Evolutionary conservation across 1,284 basidiomycete genomes (phyloP), one percentile per base, ranked within the genome.

Genomic region (Heterobasidion parviporum): DNA sequence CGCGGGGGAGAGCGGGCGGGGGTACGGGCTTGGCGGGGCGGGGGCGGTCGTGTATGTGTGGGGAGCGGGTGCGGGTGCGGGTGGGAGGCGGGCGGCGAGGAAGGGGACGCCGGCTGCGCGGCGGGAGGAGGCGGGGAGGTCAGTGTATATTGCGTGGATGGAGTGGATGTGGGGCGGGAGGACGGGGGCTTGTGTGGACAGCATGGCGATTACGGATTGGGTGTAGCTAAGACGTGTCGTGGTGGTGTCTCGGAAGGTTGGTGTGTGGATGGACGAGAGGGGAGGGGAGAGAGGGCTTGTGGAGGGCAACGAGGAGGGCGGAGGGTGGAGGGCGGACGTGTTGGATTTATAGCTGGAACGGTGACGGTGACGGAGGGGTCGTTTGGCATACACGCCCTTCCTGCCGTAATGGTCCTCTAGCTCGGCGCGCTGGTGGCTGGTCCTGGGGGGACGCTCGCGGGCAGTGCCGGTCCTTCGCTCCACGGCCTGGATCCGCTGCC

Each of bases 51-150:
- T 1, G 4, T 41, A 34, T 6, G 59, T 38, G 2, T 18, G 9
- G 2, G 26, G 26, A 5, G 26, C 26, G 26, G 26, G 34, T 49
- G 47, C 9, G 41, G 32, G 6, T 48, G 48, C 8, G 52, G 36
- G 1, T 59, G 10, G 43, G 26, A 26, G 26, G 26, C 59, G 59
- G 16, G 59, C 54, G 4, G 48, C 52, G 10, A 62, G 59, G 45
- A 62, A 62, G 1, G 61, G 60, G 12, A 62, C 44, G 53, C 61
- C 61, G 45, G 60, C 60, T 35, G 61, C 60, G 47, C 61, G 56
- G 38, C 61, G 61, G 8, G 61, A 55, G 14, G 58, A 56, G 34
- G 61, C 60, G 15, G 61, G 60, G 12, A 62, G 57, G 47, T 62
- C 57, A 8, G 60, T 57, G 56, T 62, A 62, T 38, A 61, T 54